A percentile compares a stretch with the other conserved stretches of the same genome.
Conservation (phyloP, 352 stramenopile species). For the Phytophthora agathidicida region DNA sequence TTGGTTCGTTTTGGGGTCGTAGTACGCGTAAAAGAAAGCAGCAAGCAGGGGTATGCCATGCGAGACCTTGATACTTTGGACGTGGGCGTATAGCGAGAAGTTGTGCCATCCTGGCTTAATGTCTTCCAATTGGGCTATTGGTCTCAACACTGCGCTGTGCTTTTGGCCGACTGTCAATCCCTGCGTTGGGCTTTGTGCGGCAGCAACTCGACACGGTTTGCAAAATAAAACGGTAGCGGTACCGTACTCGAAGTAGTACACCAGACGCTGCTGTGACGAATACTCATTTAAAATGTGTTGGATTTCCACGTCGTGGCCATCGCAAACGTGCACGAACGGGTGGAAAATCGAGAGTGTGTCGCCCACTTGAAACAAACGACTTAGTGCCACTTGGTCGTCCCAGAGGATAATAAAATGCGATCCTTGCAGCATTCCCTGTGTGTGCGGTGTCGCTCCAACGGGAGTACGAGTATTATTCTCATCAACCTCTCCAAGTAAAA, state of each 20-base stretch:
- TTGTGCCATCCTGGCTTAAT: constrained; percentile 46
- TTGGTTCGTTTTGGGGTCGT: constrained; percentile 63
- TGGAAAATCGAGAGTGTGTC: constrained; percentile 67
- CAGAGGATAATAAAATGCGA: constrained; percentile 68
- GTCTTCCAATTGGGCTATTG: constrained; percentile 27
- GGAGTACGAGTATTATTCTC: neutral
- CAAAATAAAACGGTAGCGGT: constrained; percentile 62
- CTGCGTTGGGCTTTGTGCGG: neutral
- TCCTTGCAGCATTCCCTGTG: constrained; percentile 23
- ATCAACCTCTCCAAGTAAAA: constrained; percentile 54
- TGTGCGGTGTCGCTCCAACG: constrained; percentile 6
- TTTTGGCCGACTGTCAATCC: constrained; percentile 1
- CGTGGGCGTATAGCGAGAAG: constrained; percentile 63
- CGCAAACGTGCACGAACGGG: constrained; percentile 65
- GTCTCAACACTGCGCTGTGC: constrained; percentile 22
- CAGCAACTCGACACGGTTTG: constrained; percentile 4
- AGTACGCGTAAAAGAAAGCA: constrained; percentile 74
- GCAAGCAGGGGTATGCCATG: constrained; percentile 68
- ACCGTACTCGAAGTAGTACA: constrained; percentile 73
- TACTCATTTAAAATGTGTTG: constrained; percentile 63
- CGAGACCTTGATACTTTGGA: constrained; percentile 56
- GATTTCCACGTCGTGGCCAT: constrained; percentile 52
- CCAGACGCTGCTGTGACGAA: constrained; percentile 49
- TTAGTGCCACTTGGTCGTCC: constrained; percentile 75
- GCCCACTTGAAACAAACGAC: constrained; percentile 59